A percentile compares a stretch with the other conserved stretches of the same genome.
Evolutionary conservation across 371 early-diverging fungal genomes (phyloP).

Genomic region (Mortierella polycephala): DNA sequence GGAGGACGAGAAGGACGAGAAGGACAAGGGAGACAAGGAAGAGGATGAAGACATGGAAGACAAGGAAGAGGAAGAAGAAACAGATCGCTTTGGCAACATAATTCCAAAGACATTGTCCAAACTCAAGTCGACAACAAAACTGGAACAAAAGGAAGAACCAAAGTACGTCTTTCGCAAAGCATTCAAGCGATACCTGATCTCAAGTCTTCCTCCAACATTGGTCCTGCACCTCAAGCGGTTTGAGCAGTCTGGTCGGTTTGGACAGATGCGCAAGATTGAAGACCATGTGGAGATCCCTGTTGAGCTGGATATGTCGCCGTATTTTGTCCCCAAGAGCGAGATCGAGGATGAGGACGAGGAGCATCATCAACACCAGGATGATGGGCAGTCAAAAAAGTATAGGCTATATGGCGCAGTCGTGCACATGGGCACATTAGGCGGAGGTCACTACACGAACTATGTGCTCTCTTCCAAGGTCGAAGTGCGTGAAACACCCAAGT

Average conservation of each 20-base stretch:
- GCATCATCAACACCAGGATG: constrained; percentile 3
- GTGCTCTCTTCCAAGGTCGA: constrained; percentile 56
- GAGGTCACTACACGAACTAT: constrained; percentile 83
- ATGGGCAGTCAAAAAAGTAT: constrained; percentile 59
- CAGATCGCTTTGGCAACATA: constrained; percentile 25
- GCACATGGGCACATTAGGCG: constrained; percentile 77
- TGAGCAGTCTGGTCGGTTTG: constrained; percentile 56
- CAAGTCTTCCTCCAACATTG: constrained; percentile 61
- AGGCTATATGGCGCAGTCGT: constrained; percentile 81
- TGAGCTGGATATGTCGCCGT: constrained; percentile 65
- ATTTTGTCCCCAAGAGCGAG: constrained; percentile 52
- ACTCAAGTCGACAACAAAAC: neutral
- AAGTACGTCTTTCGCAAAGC: constrained; percentile 43
- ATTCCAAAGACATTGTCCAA: constrained; percentile 2
- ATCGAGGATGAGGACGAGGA: constrained; percentile 34
- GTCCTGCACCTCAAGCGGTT: constrained; percentile 72
- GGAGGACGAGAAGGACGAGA: neutral
- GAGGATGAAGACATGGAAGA: constrained; percentile 14
- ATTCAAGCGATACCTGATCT: constrained; percentile 52
- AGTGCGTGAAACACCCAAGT: neutral
- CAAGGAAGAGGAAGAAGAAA: constrained; percentile 9
- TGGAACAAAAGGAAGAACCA: constrained; percentile 1
- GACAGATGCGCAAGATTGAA: constrained; percentile 51
- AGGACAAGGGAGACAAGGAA: neutral
- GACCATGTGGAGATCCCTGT: constrained; percentile 61